Percentiles rank a stretch among this genome's conserved stretches.
These are phyloP conservation scores for Coelastrella sp. DNA, from an alignment of 139 green algal species.

Conservation along the genomic window DNA sequence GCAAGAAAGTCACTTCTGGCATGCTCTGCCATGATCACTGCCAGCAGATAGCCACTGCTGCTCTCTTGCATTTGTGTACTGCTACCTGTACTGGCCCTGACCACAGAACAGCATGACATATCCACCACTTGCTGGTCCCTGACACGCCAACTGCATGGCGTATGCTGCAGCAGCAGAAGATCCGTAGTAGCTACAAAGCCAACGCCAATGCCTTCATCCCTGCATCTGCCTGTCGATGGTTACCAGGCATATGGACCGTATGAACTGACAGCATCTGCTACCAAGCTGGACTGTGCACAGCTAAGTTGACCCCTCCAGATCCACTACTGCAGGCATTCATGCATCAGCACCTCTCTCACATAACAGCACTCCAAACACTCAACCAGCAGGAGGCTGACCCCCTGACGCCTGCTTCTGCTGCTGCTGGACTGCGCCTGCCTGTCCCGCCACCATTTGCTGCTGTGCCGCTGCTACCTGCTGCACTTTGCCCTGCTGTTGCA, in stretches of 20 bases:
- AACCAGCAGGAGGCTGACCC: neutral
- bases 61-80: too few species aligned
- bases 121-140: too few species aligned
- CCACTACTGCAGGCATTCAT: too few species aligned
- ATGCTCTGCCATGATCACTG: too few species aligned
- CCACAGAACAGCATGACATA: too few species aligned
- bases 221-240: too few species aligned
- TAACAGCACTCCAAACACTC: neutral
- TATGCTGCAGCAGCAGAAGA: neutral
- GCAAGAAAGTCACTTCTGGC: too few species aligned
- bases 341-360: too few species aligned
- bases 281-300: neutral
- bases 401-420: neutral
- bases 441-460: slow-evolving; percentile 17
- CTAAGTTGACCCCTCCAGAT: neutral
- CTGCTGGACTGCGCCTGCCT: neutral
- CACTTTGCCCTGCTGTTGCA: slow-evolving; percentile 31
- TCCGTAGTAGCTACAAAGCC: neutral
- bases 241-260: neutral
- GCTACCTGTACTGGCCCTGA: too few species aligned
- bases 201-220: too few species aligned
- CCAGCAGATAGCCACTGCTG: too few species aligned
- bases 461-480: slow-evolving; percentile 8
- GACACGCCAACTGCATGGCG: too few species aligned
- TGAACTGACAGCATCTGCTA: neutral